phyloP scores from a whole-genome alignment of 164 flowering plant genomes.

The Kingdonia uniflora region DNA sequence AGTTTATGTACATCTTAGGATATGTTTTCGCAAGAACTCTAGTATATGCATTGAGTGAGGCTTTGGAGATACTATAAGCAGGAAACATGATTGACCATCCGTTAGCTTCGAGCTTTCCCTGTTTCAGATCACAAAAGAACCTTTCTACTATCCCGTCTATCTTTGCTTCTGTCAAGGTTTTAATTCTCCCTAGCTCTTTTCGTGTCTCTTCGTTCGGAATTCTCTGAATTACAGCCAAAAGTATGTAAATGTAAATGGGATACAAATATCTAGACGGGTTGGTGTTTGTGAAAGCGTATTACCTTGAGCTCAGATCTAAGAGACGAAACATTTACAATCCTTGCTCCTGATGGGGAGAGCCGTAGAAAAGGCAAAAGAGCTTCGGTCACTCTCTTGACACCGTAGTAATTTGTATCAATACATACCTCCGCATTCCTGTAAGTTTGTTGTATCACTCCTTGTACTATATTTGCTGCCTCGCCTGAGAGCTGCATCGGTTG shows the following conservation, averaged over 20 bases:
- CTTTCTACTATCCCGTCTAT: conserved; percentile 6
- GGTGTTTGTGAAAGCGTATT: background rate
- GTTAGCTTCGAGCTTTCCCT: conserved; percentile 9
- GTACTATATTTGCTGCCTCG: conserved; percentile 5
- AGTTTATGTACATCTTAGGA: conserved; percentile 8
- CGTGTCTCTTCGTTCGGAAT: conserved; percentile 10
- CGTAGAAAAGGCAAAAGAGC: conserved; percentile 9
- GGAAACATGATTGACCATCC: conserved; percentile 12
- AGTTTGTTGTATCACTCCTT: conserved; percentile 8
- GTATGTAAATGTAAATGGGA: background rate
- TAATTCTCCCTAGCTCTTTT: conserved; percentile 3
- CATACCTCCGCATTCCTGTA: conserved; percentile 9
- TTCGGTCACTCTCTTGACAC: conserved; percentile 10
- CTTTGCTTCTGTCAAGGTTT: conserved; percentile 8
- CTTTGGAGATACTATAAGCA: conserved; percentile 11
- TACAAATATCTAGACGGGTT: background rate
- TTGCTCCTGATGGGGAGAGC: conserved; percentile 11
- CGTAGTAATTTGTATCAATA: conserved; percentile 9
- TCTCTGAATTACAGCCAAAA: conserved; percentile 2
- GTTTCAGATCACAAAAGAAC: conserved; percentile 9
- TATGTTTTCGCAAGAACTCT: conserved; percentile 13
- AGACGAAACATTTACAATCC: conserved; percentile 11
- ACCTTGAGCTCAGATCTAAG: conserved; percentile 15
- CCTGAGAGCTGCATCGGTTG: conserved; percentile 8
- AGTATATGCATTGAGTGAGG: conserved; percentile 8